These are phyloP conservation scores for Forsythia viridissima DNA, from an alignment of 257 asterid species.

Conservation along the genomic window DNA sequence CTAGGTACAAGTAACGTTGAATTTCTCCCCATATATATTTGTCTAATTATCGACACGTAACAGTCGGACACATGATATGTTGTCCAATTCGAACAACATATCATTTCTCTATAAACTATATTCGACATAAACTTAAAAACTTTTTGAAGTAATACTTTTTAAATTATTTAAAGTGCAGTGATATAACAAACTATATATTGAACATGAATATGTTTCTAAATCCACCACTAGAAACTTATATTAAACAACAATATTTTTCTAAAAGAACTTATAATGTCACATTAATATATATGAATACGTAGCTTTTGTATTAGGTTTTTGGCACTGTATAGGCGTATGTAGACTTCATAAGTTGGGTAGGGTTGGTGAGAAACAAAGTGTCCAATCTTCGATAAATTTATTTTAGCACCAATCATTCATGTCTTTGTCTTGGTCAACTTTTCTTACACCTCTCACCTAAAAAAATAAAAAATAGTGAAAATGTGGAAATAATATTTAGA, in stretches of 20 bases:
- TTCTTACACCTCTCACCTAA: not conserved
- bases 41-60: too few relatives aligned
- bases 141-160: not conserved
- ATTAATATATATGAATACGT: not conserved
- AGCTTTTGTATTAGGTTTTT: constrained; percentile 16
- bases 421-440: constrained; percentile 9
- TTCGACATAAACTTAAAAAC: too few relatives aligned
- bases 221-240: not conserved
- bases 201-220: not conserved
- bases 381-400: constrained; percentile 28
- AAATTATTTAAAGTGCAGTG: too few relatives aligned
- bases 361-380: constrained; percentile 48
- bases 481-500: too few relatives aligned
- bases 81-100: too few relatives aligned
- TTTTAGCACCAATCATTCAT: constrained; percentile 33
- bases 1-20: too few relatives aligned
- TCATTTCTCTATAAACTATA: too few relatives aligned
- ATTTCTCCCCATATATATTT: too few relatives aligned
- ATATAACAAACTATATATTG: not conserved
- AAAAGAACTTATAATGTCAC: not conserved
- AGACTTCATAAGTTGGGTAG: constrained; percentile 26
- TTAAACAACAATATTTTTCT: not conserved
- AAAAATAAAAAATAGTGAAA: too few relatives aligned
- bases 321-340: not conserved
- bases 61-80: too few relatives aligned